Evolutionary conservation across 257 asterid species (phyloP).

Genomic region (Rehmannia glutinosa): DNA sequence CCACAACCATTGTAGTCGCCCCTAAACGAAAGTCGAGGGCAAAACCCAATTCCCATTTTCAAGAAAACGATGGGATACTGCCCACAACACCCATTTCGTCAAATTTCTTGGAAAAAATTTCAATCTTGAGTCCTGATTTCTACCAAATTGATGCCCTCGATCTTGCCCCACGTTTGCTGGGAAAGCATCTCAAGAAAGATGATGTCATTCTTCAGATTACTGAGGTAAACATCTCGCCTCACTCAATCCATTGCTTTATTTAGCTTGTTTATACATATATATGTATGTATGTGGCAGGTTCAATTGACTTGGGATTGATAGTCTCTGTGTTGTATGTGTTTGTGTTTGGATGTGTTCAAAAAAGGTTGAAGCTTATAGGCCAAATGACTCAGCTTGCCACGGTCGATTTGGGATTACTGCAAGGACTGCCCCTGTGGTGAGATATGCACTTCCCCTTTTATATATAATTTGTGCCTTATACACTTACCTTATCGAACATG

Average conservation of each 20-base stretch:
- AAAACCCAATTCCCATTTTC: slow-evolving; percentile 19
- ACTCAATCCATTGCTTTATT: not conserved
- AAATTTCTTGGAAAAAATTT: slow-evolving; percentile 17
- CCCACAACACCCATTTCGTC: slow-evolving; percentile 18
- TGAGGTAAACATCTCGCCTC: slow-evolving; percentile 42
- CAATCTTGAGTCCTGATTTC: slow-evolving; percentile 57
- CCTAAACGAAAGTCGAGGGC: slow-evolving; percentile 19
- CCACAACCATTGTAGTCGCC: slow-evolving; percentile 18
- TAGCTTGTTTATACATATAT: not conserved
- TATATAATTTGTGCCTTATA: not conserved
- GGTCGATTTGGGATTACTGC: slow-evolving; percentile 87
- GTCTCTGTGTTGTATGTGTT: slow-evolving; percentile 19
- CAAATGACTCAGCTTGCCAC: slow-evolving; percentile 94
- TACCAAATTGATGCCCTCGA: slow-evolving; percentile 89
- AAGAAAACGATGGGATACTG: slow-evolving; percentile 3
- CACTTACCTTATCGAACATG: too few species aligned
- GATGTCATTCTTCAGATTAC: slow-evolving; percentile 88
- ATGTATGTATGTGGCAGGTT: not conserved
- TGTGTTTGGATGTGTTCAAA: slow-evolving; percentile 8
- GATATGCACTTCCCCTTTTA: slow-evolving; percentile 13
- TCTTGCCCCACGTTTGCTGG: slow-evolving; percentile 95
- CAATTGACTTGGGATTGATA: not conserved
- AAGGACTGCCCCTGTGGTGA: slow-evolving; percentile 92
- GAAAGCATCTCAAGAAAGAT: slow-evolving; percentile 76
- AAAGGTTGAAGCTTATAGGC: slow-evolving; percentile 97